A percentile compares a stretch with the other conserved stretches of the same genome.
These are phyloP conservation scores for Pseudohalonectria lignicola DNA, from an alignment of 2,329 filamentous ascomycete genomes.

Conservation along the genomic window DNA sequence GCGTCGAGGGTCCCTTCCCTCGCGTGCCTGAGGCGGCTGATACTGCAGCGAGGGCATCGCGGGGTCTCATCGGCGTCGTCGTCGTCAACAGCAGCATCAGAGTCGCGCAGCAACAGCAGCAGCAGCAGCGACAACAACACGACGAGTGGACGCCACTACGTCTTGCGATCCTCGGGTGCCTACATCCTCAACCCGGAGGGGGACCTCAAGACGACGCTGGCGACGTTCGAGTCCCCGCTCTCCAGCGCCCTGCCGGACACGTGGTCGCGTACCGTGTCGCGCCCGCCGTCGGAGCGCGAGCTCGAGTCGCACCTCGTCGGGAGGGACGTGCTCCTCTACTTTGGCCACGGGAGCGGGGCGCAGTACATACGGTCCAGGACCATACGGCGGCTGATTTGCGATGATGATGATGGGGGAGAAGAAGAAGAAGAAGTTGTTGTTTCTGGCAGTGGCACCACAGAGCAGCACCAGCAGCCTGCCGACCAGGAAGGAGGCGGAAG, in stretches of 20 bases:
- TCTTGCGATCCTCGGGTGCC: slow-evolving; percentile 39
- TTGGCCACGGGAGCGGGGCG: slow-evolving; percentile 88
- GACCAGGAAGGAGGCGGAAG: too few relatives aligned
- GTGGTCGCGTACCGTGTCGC: slow-evolving; percentile 48
- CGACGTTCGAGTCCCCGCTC: slow-evolving; percentile 59
- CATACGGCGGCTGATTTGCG: slow-evolving; percentile 58
- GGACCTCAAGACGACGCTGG: slow-evolving; percentile 72
- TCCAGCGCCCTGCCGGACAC: slow-evolving; percentile 17
- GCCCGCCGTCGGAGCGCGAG: slow-evolving; percentile 63
- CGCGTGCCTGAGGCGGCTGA: slow-evolving; percentile 65
- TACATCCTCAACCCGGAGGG: slow-evolving; percentile 86
- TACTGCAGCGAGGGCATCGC: slow-evolving; percentile 34
- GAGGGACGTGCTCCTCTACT: slow-evolving; percentile 75
- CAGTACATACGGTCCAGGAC: slow-evolving; percentile 86
- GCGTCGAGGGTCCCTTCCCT: slow-evolving; percentile 85
- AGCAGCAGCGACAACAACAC: slow-evolving; percentile 7
- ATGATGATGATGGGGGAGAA: too few relatives aligned
- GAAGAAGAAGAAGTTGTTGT: too few relatives aligned
- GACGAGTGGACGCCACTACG: slow-evolving; percentile 41
- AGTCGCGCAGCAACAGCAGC: slow-evolving; percentile 1
- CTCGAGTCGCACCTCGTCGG: slow-evolving; percentile 57
- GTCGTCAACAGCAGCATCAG: slow-evolving; percentile 1
- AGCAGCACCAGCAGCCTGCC: too few relatives aligned
- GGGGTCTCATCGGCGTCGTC: slow-evolving; percentile 7
- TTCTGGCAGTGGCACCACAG: too few relatives aligned